Conservation (phyloP, 306 rosid species). For the Trichosanthes cucumerina region DNA sequence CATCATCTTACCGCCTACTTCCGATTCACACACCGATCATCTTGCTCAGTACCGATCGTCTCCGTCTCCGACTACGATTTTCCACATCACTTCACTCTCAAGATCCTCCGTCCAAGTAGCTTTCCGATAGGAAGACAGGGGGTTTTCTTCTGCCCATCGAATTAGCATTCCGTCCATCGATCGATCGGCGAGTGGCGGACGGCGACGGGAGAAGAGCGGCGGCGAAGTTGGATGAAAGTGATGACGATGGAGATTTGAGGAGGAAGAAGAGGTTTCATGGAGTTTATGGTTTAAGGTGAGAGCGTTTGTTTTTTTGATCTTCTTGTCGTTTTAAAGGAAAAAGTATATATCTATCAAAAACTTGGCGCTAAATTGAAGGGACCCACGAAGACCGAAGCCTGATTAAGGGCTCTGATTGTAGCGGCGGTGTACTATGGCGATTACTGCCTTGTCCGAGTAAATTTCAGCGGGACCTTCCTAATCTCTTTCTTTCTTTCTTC, state of each 20-base stretch:
- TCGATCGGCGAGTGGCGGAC: neutral
- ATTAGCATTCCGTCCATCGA: neutral
- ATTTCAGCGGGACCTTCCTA: slow-evolving; percentile 33
- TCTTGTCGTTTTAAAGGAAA: neutral
- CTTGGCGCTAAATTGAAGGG: slow-evolving; percentile 2
- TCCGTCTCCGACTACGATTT: neutral
- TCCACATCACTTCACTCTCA: neutral
- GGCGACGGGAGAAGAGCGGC: neutral
- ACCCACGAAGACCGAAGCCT: slow-evolving; percentile 10
- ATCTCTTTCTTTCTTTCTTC: neutral
- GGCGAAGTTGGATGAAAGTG: neutral
- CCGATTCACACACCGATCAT: neutral
- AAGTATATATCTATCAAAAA: neutral
- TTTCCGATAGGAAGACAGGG: neutral
- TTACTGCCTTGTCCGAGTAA: neutral
- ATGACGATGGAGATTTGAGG: neutral
- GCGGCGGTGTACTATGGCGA: slow-evolving; percentile 1
- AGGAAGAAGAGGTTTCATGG: neutral
- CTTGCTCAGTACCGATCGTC: neutral
- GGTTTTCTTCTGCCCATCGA: neutral
- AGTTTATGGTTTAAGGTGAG: slow-evolving; percentile 2
- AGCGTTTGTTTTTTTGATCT: neutral
- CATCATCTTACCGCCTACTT: neutral
- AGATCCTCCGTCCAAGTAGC: no score
- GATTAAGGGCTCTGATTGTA: slow-evolving; percentile 36